Conservation (phyloP, 2,329 filamentous ascomycete species). For the Didymella exigua region DNA sequence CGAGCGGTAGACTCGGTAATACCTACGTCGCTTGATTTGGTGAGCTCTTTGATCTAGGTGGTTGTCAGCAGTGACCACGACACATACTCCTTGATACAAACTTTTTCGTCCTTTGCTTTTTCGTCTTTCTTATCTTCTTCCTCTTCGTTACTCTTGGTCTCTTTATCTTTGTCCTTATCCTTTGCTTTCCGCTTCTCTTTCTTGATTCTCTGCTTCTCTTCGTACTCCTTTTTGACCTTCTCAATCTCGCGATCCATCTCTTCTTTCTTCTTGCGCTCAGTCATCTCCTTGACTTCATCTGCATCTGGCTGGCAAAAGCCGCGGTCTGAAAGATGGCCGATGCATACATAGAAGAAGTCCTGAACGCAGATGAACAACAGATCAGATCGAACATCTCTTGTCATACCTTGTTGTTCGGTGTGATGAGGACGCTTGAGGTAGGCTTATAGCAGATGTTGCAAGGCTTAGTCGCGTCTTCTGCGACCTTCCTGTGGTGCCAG, state of each 20-base stretch:
- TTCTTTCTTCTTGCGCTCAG: constrained; percentile 60
- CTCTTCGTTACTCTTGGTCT: constrained; percentile 65
- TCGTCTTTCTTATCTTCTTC: constrained; percentile 68
- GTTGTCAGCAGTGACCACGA: constrained; percentile 12
- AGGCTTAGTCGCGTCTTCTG: constrained; percentile 78
- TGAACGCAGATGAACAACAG: constrained; percentile 36
- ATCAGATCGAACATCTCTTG: not conserved
- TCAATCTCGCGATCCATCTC: constrained; percentile 57
- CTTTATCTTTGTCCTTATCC: constrained; percentile 58
- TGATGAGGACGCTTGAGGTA: constrained; percentile 84
- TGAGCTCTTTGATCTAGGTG: constrained; percentile 53
- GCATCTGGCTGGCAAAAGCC: constrained; percentile 78
- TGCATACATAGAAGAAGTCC: constrained; percentile 94
- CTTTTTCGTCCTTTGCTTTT: constrained; percentile 65
- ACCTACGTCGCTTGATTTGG: constrained; percentile 53
- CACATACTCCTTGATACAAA: constrained; percentile 29
- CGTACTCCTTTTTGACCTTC: constrained; percentile 57
- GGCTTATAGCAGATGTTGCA: constrained; percentile 94
- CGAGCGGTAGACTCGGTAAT: constrained; percentile 71
- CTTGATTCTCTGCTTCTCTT: constrained; percentile 65
- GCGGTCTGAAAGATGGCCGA: constrained; percentile 78
- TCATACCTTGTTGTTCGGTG: constrained; percentile 81
- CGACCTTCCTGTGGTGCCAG: constrained; percentile 85
- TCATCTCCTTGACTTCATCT: constrained; percentile 65
- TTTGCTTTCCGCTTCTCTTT: constrained; percentile 52